These are phyloP conservation scores for Parathielavia appendiculata DNA, from an alignment of 495 filamentous ascomycete genomes.

Conservation along the genomic window DNA sequence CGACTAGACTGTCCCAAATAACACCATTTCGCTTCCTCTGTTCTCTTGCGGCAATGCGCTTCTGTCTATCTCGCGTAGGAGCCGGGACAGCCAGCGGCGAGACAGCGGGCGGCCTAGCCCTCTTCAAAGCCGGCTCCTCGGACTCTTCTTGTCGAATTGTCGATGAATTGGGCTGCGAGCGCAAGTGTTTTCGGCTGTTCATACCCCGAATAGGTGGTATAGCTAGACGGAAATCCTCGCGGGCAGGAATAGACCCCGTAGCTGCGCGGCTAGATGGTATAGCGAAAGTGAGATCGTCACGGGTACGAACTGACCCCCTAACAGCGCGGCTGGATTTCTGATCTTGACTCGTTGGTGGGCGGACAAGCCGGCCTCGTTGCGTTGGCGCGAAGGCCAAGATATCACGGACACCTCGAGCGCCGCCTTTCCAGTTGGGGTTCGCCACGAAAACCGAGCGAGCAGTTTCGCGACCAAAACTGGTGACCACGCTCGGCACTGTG, in stretches of 20 bases:
- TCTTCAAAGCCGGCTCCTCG: constrained; percentile 11
- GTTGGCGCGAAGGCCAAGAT: neutral
- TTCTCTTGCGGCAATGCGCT: constrained; percentile 8
- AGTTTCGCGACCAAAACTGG: constrained; percentile 16
- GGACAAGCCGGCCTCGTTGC: constrained; percentile 1
- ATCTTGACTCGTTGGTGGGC: constrained; percentile 9
- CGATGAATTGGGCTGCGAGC: neutral
- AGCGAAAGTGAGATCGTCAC: too few relatives aligned
- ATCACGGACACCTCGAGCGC: constrained; percentile 8
- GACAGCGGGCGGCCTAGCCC: constrained; percentile 5
- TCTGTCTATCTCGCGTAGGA: constrained; percentile 11
- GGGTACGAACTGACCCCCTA: too few relatives aligned
- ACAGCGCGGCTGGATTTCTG: constrained; percentile 8
- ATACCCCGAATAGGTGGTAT: constrained; percentile 21
- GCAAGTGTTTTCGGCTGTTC: constrained; percentile 13
- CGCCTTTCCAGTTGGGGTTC: constrained; percentile 10
- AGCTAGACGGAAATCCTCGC: constrained; percentile 4
- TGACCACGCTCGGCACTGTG: constrained; percentile 3
- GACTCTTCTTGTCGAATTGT: constrained; percentile 17
- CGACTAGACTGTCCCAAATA: constrained; percentile 8
- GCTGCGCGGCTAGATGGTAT: too few relatives aligned
- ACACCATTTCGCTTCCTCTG: constrained; percentile 16
- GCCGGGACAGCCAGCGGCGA: constrained; percentile 5
- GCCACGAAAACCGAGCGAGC: constrained; percentile 14
- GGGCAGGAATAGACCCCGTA: too few relatives aligned